phyloP scores from a whole-genome alignment of 78 protist genomes.

The Pelomyxa schiedti region DNA sequence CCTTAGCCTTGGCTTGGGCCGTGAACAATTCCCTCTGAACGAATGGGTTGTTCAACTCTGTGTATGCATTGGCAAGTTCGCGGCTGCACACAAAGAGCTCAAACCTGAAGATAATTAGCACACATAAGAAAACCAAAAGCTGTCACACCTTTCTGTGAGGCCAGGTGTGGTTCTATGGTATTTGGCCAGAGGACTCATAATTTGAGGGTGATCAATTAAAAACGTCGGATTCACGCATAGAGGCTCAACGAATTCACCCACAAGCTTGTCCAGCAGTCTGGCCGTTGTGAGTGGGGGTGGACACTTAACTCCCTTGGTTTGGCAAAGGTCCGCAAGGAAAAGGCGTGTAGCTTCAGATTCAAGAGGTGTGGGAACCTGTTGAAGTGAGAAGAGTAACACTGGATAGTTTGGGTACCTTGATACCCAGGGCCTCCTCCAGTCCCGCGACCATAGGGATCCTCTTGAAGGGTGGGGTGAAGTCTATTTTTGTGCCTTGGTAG shows the following conservation, averaged over 20 bases:
- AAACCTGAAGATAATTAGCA: too few relatives aligned
- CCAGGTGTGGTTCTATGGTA: conserved; percentile 68
- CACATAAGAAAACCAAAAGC: too few relatives aligned
- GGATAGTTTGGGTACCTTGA: too few relatives aligned
- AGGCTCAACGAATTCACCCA: conserved; percentile 85
- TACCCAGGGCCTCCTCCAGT: conserved; percentile 60
- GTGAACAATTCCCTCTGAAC: conserved; percentile 95
- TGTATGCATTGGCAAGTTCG: conserved; percentile 98
- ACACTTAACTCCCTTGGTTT: conserved; percentile 68
- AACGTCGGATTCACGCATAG: conserved; percentile 93
- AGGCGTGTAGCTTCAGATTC: conserved; percentile 37
- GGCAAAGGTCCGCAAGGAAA: conserved; percentile 55
- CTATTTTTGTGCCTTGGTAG: conserved; percentile 70
- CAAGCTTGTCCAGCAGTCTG: conserved; percentile 94
- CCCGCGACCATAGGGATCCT: conserved; percentile 78
- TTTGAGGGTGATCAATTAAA: conserved; percentile 94
- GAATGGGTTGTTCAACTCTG: conserved; percentile 99
- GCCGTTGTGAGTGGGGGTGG: conserved; percentile 90
- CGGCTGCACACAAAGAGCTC: conserved; percentile 85
- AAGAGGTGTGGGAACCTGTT: conserved; percentile 48
- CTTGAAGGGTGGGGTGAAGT: conserved; percentile 96
- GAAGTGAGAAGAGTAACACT: too few relatives aligned
- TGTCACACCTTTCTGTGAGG: conserved; percentile 98
- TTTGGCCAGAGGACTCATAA: conserved; percentile 99
- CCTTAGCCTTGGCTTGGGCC: conserved; percentile 75